A percentile compares a stretch with the other conserved stretches of the same genome.
Conservation (phyloP, 495 filamentous ascomycete species). For the Podospora pseudopauciseta region DNA sequence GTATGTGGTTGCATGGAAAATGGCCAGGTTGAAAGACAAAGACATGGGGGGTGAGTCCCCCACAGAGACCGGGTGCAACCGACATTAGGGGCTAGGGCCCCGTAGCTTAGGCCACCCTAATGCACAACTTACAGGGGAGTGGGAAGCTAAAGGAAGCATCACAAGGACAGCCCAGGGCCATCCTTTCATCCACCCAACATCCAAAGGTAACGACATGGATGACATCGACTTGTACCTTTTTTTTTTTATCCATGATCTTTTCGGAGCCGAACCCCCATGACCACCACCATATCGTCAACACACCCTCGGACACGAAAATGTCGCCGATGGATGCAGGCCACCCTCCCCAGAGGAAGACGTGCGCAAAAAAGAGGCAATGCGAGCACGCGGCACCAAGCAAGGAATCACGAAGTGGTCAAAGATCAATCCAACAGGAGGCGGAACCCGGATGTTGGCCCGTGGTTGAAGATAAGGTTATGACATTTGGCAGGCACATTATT, state of each 20-base stretch:
- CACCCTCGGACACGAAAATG: neutral
- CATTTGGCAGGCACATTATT: neutral
- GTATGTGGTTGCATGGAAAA: neutral
- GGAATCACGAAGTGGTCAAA: neutral
- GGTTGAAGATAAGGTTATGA: constrained; percentile 10
- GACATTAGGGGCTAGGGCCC: constrained; percentile 3
- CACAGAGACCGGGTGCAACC: neutral
- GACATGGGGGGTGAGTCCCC: neutral
- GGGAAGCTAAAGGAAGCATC: neutral
- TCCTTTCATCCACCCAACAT: neutral
- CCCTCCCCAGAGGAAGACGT: neutral
- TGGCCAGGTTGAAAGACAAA: too few relatives aligned
- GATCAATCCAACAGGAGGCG: neutral
- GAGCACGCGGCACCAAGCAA: neutral
- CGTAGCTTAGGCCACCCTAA: neutral
- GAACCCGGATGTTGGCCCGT: neutral
- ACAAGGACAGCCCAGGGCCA: neutral
- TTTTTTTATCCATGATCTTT: neutral
- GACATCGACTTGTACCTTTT: neutral
- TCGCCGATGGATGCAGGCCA: neutral
- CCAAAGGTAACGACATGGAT: neutral
- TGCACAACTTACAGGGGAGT: neutral
- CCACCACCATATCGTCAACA: neutral
- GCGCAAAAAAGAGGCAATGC: neutral
- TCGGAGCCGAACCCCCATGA: constrained; percentile 1